phyloP scores from a whole-genome alignment of 129 eudicot genomes.

The Saposhnikovia divaricata region DNA sequence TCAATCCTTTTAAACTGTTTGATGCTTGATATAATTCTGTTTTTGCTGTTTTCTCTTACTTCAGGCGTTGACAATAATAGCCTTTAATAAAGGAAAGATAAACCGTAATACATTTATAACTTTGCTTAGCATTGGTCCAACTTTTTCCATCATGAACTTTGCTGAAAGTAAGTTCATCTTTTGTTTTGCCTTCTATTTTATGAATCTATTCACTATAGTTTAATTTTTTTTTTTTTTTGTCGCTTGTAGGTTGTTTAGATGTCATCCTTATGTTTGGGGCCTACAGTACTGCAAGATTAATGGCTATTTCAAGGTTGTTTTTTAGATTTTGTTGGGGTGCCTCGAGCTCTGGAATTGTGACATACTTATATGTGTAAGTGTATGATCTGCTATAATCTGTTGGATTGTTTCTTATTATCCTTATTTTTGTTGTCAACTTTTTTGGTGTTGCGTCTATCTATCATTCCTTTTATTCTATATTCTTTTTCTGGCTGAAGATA shows the following conservation, averaged over 20 bases:
- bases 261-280: constrained; percentile 94
- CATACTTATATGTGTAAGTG: constrained; percentile 79
- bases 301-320: constrained; percentile 91
- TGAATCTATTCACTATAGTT: not conserved
- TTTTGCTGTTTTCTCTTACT: constrained; percentile 12
- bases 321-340: constrained; percentile 88
- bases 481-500: not conserved
- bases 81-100: constrained; percentile 51
- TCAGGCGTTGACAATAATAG: constrained; percentile 81
- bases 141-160: constrained; percentile 80
- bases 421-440: not conserved
- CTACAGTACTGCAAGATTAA: constrained; percentile 81
- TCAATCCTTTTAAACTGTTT: not conserved
- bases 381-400: constrained; percentile 2
- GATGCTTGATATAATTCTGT: not conserved
- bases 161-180: constrained; percentile 54
- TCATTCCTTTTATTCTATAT: not conserved
- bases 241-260: constrained; percentile 63
- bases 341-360: constrained; percentile 59
- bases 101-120: constrained; percentile 57
- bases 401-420: not conserved
- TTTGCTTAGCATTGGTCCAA: constrained; percentile 83
- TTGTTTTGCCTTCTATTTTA: not conserved
- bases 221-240: constrained; percentile 11
- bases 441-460: not conserved